Conservation (phyloP, 768 basidiomycete genomes). For the Hydnum rufescens region DNA sequence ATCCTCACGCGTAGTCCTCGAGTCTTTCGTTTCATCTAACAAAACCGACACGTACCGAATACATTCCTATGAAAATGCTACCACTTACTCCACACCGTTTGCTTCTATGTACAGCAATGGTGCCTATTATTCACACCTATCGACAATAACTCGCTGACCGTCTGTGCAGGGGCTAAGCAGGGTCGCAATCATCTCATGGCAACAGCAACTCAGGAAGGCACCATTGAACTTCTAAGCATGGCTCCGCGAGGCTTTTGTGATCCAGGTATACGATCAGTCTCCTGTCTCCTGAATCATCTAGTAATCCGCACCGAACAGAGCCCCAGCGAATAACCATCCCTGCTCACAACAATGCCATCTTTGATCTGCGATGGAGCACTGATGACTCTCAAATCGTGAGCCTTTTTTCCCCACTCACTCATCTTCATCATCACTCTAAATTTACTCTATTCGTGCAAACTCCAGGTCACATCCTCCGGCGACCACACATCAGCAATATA, state of each 20-base stretch:
- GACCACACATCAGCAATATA: constrained; percentile 2
- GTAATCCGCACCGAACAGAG: neutral
- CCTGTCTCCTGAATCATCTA: neutral
- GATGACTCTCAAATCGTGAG: constrained; percentile 7
- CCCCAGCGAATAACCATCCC: constrained; percentile 2
- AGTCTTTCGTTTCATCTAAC: constrained; percentile 7
- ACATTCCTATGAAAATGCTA: constrained; percentile 1
- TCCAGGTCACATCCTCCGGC: constrained; percentile 8
- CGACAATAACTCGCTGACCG: neutral
- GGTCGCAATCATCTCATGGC: constrained; percentile 2
- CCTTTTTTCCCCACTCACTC: neutral
- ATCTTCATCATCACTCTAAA: neutral
- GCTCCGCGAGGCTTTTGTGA: neutral
- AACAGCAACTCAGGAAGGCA: constrained; percentile 8
- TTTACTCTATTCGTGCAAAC: neutral
- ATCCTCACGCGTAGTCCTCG: constrained; percentile 2
- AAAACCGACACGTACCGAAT: constrained; percentile 4
- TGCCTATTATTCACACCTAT: neutral
- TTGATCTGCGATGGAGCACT: constrained; percentile 5
- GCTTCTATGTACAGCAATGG: constrained; percentile 2
- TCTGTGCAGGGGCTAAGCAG: neutral
- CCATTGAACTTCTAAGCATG: constrained; percentile 5
- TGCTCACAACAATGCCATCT: constrained; percentile 3
- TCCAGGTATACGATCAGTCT: neutral
- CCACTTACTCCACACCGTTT: constrained; percentile 1